Base-by-base conservation (phyloP, 805 yeast genomes). In the Metschnikowia lunata region DNA sequence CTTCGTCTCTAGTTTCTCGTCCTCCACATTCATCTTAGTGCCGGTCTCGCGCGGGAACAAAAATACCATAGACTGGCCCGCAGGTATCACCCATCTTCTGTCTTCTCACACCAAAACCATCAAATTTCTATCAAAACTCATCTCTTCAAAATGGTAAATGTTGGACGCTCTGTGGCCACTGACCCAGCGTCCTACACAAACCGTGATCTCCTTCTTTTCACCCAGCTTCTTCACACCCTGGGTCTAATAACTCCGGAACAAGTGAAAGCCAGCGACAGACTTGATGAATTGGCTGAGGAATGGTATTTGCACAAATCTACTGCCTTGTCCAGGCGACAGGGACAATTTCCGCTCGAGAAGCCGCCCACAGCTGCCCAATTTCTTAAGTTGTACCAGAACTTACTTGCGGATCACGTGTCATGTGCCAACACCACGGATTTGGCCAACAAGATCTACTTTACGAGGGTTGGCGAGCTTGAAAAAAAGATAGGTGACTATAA, bases 211-310 rank as follows among this genome's bases (percentile, higher is more conserved):
- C 62, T 71, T 26, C 59, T 71, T 18, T 44, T 70, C 12, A 51
- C 69, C 1, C 76, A 71, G 52, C 53, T 71, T 7, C 57, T 71
- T 7, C 74, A 71, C 41, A 57, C 60, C 2, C 58, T 60, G 36
- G 64, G 61, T 2, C 53, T 67, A 15, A 54, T 62, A 15, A 57
- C 58, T n/a, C 61, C 63, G 1, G 56, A 51, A 5, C 45, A 36
- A 28, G 51, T 58, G 8, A 31, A 40, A 1, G 23, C 49, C 9
- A 38, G 51, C 8, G 58, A 54, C n/a, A 39, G 49, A 33, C 56
- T 70, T 6, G 51, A 51, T 5, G 53, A 49, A 6, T 56, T 69
- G n/a, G 51, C 55, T 7, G 26, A 48, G 3, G 56, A 56, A 15
- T 68, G 72, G 72, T 62, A 50, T 36, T 42, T 48, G 31, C 72